Percentiles rank a stretch among this genome's conserved stretches.
Evolutionary conservation across 176 grass and related monocot species (phyloP).

Genomic region (Lolium perenne): DNA sequence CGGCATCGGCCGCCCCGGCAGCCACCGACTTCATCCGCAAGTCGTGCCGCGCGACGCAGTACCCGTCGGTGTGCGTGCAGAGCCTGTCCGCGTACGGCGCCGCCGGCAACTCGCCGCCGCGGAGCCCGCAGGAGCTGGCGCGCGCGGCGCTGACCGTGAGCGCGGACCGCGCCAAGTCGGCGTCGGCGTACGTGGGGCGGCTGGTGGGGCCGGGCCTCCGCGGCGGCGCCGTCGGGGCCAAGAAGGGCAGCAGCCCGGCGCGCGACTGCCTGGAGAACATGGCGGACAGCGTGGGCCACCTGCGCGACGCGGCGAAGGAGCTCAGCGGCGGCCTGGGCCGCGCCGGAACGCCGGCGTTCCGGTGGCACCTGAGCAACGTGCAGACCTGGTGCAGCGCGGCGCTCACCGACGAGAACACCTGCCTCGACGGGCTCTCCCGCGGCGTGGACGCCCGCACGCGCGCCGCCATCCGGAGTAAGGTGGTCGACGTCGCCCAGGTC

Average conservation of each 20-base stretch:
- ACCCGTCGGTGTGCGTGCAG: constrained; percentile 78
- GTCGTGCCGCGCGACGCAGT: constrained; percentile 83
- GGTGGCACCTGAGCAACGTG: constrained; percentile 90
- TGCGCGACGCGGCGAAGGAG: constrained; percentile 75
- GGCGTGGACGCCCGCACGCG: constrained; percentile 60
- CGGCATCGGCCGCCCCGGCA: background rate
- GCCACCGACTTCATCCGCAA: constrained; percentile 67
- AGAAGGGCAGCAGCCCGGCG: constrained; percentile 41
- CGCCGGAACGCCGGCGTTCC: constrained; percentile 57
- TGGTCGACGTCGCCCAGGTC: constrained; percentile 85
- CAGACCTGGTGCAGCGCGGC: constrained; percentile 96
- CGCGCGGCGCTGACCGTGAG: constrained; percentile 78
- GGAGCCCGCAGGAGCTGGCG: constrained; percentile 74
- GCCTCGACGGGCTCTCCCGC: constrained; percentile 71
- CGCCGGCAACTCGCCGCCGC: constrained; percentile 45
- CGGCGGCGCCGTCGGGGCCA: background rate
- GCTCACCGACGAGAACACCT: constrained; percentile 95
- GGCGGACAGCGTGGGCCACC: constrained; percentile 81
- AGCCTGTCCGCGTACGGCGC: constrained; percentile 70
- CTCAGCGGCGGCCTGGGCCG: constrained; percentile 54
- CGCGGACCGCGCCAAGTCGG: constrained; percentile 71
- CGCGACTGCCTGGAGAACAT: constrained; percentile 91
- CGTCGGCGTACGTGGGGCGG: constrained; percentile 66
- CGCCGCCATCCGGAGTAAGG: constrained; percentile 68
- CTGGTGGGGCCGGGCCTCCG: background rate